Conservation (phyloP, 139 green algal genomes). For the Penium margaritaceum region DNA sequence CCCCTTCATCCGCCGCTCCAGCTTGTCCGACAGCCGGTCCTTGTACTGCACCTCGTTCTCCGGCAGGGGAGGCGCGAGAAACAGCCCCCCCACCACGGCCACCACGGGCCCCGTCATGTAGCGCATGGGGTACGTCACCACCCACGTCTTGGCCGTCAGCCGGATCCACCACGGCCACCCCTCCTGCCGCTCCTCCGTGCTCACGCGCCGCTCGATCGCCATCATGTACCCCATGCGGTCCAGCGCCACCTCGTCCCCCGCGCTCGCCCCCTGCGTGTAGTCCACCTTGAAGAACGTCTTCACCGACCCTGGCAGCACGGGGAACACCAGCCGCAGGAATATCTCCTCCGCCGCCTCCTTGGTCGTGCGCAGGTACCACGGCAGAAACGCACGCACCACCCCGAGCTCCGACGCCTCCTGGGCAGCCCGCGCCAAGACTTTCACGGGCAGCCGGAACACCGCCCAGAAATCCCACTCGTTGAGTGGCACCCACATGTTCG, state of each 20-base stretch:
- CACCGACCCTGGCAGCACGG: not conserved
- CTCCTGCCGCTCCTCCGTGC: not conserved
- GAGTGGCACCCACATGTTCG: slow-evolving; percentile 29
- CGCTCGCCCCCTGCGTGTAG: not conserved
- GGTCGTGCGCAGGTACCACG: slow-evolving; percentile 16
- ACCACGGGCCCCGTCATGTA: not conserved
- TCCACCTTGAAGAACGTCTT: slow-evolving; percentile 7
- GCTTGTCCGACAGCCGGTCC: slow-evolving; percentile 4
- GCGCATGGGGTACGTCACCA: slow-evolving; percentile 12
- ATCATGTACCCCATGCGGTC: slow-evolving; percentile 10
- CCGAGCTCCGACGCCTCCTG: not conserved
- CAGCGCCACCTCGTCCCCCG: not conserved
- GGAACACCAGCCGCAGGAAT: slow-evolving; percentile 28
- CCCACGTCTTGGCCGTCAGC: slow-evolving; percentile 1
- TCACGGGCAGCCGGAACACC: slow-evolving; percentile 1
- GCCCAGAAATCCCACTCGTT: slow-evolving; percentile 10
- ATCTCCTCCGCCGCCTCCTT: slow-evolving; percentile 24
- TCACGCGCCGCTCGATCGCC: slow-evolving; percentile 8
- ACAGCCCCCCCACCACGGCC: not conserved
- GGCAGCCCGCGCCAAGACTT: not conserved
- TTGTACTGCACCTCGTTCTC: slow-evolving; percentile 32
- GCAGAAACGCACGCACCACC: slow-evolving; percentile 6
- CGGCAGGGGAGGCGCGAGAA: not conserved
- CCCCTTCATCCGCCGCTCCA: slow-evolving; percentile 6
- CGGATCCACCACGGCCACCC: slow-evolving; percentile 20